These are phyloP conservation scores for Panaeolus papilionaceus DNA, from an alignment of 768 basidiomycete species.

Conservation along the genomic window DNA sequence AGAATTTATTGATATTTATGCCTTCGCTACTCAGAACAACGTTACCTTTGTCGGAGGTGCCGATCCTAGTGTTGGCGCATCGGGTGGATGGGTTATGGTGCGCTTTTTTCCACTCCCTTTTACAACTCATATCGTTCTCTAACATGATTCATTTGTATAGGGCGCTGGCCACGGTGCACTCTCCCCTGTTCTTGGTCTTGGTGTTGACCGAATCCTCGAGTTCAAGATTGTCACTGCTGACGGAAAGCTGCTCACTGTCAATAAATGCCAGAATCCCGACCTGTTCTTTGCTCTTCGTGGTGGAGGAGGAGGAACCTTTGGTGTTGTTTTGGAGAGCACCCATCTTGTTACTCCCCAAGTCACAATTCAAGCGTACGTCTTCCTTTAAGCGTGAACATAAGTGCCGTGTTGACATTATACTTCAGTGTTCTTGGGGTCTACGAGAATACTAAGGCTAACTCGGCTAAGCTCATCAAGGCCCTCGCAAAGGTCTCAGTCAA, in stretches of 20 bases:
- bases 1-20: constrained; percentile 50
- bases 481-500: constrained; percentile 6
- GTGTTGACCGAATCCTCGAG: constrained; percentile 52
- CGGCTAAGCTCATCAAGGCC: constrained; percentile 11
- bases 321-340: constrained; percentile 27
- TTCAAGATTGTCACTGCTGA: constrained; percentile 46
- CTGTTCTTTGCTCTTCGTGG: constrained; percentile 56
- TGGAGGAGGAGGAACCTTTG: constrained; percentile 32
- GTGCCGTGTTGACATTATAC: background rate
- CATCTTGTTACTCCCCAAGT: constrained; percentile 13
- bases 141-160: constrained; percentile 39
- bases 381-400: background rate
- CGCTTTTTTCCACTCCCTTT: constrained; percentile 44
- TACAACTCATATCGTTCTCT: background rate
- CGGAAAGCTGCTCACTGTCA: constrained; percentile 40
- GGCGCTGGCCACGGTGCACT: constrained; percentile 52
- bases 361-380: constrained; percentile 20
- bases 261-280: constrained; percentile 43
- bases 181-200: constrained; percentile 48
- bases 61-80: constrained; percentile 49
- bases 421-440: background rate
- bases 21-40: constrained; percentile 38
- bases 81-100: constrained; percentile 51
- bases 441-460: constrained; percentile 12
- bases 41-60: constrained; percentile 51